Conservation (phyloP, 75 land plant genomes). For the Ceratopteris richardii region DNA sequence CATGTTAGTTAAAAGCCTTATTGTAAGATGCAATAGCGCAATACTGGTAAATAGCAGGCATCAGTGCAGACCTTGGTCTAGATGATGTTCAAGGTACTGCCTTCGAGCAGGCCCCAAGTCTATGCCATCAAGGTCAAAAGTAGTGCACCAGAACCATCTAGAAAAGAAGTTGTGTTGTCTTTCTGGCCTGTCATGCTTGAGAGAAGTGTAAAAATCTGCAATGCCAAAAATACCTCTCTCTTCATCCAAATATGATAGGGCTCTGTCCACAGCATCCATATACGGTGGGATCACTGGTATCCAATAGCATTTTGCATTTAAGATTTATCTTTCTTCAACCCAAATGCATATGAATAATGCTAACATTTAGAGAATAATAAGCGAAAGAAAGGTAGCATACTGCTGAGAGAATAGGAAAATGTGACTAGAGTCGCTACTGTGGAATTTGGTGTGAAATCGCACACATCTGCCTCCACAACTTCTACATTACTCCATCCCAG, state of each 20-base stretch:
- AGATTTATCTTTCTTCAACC: too few relatives aligned
- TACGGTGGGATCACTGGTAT: slow-evolving; percentile 31
- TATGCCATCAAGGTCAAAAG: slow-evolving; percentile 27
- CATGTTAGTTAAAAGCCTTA: neutral
- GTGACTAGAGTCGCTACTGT: slow-evolving; percentile 24
- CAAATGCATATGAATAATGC: too few relatives aligned
- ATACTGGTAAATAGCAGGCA: neutral
- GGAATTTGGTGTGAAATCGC: slow-evolving; percentile 13
- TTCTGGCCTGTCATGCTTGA: slow-evolving; percentile 17
- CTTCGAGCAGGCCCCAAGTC: slow-evolving; percentile 30
- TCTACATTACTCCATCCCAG: slow-evolving; percentile 30
- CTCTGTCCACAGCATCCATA: slow-evolving; percentile 23
- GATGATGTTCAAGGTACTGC: slow-evolving; percentile 21
- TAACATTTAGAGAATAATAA: too few relatives aligned
- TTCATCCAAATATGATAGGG: slow-evolving; percentile 20
- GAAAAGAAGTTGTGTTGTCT: slow-evolving; percentile 20
- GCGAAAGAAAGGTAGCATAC: slow-evolving; percentile 8
- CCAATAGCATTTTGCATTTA: too few relatives aligned
- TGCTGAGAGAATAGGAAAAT: slow-evolving; percentile 26
- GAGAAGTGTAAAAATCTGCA: slow-evolving; percentile 29
- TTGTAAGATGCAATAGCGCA: neutral
- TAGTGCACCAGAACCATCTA: slow-evolving; percentile 32
- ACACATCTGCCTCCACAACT: slow-evolving; percentile 25
- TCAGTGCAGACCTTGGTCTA: slow-evolving; percentile 15
- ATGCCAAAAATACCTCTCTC: slow-evolving; percentile 23